A percentile compares a stretch with the other conserved stretches of the same genome.
Evolutionary conservation across 441 rosid species (phyloP).

Genomic region (Gossypium aridum): DNA sequence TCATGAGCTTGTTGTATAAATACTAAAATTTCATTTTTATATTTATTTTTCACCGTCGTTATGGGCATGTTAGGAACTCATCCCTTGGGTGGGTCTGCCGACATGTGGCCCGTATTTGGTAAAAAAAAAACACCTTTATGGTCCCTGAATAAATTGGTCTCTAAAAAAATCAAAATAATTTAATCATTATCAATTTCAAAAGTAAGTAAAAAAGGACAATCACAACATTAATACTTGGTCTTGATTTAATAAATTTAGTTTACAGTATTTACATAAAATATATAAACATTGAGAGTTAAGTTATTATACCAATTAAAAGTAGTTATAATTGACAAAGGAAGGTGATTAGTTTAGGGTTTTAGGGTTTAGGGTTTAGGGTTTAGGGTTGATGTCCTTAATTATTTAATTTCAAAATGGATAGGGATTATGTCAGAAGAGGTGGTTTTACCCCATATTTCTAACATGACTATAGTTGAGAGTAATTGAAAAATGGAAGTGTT

Average conservation of each 20-base stretch:
- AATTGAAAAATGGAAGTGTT: background rate
- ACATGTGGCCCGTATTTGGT: background rate
- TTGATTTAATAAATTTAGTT: background rate
- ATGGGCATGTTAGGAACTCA: background rate
- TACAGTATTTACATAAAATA: background rate
- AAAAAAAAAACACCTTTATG: background rate
- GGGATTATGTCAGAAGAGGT: background rate
- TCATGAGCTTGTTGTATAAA: background rate
- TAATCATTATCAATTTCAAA: background rate
- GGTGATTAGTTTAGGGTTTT: too few relatives aligned
- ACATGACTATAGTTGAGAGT: background rate
- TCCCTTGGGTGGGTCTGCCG: background rate
- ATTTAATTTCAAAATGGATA: background rate
- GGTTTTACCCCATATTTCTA: background rate
- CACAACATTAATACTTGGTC: background rate
- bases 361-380: too few relatives aligned
- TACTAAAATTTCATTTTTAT: background rate
- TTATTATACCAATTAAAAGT: background rate
- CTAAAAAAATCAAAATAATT: too few relatives aligned
- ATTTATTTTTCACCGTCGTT: background rate
- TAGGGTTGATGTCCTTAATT: background rate
- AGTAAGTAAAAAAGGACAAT: background rate
- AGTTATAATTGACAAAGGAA: background rate
- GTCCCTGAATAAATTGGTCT: background rate
- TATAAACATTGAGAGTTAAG: background rate